phyloP scores from a whole-genome alignment of 495 filamentous ascomycete species.

The Penicillium argentinense region DNA sequence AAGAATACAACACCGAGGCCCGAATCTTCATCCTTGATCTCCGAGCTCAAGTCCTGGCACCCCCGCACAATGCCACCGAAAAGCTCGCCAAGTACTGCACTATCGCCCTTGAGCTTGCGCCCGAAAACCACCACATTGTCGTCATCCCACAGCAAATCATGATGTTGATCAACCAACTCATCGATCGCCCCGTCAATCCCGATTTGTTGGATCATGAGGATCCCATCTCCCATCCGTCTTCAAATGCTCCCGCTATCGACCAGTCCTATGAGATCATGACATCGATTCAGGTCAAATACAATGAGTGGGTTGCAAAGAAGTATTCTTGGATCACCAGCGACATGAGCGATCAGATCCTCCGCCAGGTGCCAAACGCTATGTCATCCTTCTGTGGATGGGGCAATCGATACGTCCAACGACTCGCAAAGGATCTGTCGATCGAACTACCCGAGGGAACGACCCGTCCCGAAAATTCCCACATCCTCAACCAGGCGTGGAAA shows the following conservation, averaged over 20 bases:
- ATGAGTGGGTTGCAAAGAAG: slow-evolving; percentile 40
- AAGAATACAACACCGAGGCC: slow-evolving; percentile 20
- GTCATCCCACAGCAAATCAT: too few species aligned
- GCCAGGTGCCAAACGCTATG: too few species aligned
- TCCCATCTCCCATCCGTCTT: too few species aligned
- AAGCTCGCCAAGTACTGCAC: slow-evolving; percentile 27
- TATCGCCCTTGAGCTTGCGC: slow-evolving; percentile 24
- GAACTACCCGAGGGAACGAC: slow-evolving; percentile 37
- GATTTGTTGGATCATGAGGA: too few species aligned
- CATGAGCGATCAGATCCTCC: slow-evolving; percentile 30
- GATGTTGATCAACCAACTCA: too few species aligned
- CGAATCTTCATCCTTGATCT: slow-evolving; percentile 27
- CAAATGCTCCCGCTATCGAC: slow-evolving; percentile 17
- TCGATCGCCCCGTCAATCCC: too few species aligned
- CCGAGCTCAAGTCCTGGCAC: slow-evolving; percentile 25
- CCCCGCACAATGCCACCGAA: slow-evolving; percentile 23
- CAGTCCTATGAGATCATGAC: slow-evolving; percentile 29
- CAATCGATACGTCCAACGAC: slow-evolving; percentile 21
- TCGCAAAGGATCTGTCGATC: slow-evolving; percentile 38
- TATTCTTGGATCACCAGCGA: slow-evolving; percentile 39
- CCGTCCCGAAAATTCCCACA: slow-evolving; percentile 26
- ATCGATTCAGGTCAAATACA: slow-evolving; percentile 33
- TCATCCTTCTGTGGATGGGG: slow-evolving; percentile 22
- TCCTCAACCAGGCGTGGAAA: slow-evolving; percentile 67
- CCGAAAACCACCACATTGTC: slow-evolving; percentile 23